Conservation (phyloP, 108 stramenopile species). For the Cafeteria roenbergensis region DNA sequence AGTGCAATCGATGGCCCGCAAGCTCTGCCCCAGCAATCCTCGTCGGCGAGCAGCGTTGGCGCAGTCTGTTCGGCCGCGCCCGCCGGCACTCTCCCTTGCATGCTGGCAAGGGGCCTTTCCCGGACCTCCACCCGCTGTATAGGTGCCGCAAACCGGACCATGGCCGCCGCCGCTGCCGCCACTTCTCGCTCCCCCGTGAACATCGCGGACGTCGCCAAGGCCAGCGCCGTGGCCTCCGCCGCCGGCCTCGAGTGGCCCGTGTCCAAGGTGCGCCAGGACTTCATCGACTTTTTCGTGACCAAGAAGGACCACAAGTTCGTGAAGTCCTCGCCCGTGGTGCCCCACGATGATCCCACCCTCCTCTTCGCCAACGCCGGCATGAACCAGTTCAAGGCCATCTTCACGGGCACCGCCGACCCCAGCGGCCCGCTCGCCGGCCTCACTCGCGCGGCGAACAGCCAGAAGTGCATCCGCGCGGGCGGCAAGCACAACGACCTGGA, state of each 20-base stretch:
- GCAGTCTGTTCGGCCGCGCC: too few relatives aligned
- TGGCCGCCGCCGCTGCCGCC: too few relatives aligned
- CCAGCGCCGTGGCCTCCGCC: too few relatives aligned
- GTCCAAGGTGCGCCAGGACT: conserved; percentile 75
- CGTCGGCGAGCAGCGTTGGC: too few relatives aligned
- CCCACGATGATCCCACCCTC: conserved; percentile 95
- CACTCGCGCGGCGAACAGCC: conserved; percentile 82
- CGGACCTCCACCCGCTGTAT: too few relatives aligned
- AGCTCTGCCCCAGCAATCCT: too few relatives aligned
- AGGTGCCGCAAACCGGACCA: too few relatives aligned
- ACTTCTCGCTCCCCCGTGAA: too few relatives aligned
- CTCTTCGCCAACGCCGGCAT: conserved; percentile 98
- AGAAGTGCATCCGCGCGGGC: conserved; percentile 98
- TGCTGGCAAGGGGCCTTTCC: too few relatives aligned
- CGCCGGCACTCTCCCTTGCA: too few relatives aligned
- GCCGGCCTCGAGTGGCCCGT: conserved; percentile 67
- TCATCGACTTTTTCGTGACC: conserved; percentile 77
- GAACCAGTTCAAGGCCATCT: conserved; percentile 99
- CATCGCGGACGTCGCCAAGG: not conserved
- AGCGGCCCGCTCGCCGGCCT: conserved; percentile 61
- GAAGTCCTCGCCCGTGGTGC: conserved; percentile 82
- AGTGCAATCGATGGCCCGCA: too few relatives aligned
- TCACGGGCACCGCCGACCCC: conserved; percentile 84
- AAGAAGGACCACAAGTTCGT: conserved; percentile 66
- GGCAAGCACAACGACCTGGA: conserved; percentile 99